Evolutionary conservation across 2,329 filamentous ascomycete species (phyloP).

Genomic region (Akanthomyces uredinophilus): DNA sequence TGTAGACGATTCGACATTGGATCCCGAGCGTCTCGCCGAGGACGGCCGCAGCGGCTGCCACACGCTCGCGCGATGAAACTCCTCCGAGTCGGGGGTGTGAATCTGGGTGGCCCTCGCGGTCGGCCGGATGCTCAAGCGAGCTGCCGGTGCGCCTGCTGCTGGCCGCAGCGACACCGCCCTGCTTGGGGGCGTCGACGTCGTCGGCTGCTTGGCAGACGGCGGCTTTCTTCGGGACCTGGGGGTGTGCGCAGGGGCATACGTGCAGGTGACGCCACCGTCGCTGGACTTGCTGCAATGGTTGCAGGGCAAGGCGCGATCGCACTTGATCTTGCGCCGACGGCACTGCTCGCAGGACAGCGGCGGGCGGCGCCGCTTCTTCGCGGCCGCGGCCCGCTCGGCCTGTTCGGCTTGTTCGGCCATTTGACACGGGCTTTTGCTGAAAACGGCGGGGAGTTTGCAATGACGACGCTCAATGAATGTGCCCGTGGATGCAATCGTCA

Average conservation of each 20-base stretch:
- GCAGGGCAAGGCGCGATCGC: constrained; percentile 55
- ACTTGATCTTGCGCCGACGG: constrained; percentile 54
- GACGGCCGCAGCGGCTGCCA: not conserved
- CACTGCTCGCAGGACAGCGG: constrained; percentile 52
- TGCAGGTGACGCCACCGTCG: constrained; percentile 43
- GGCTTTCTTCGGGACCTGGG: constrained; percentile 17
- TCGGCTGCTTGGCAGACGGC: not conserved
- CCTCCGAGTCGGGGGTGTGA: not conserved
- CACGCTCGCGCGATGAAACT: not conserved
- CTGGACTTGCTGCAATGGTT: constrained; percentile 51
- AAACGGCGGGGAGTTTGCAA: not conserved
- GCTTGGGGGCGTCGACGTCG: not conserved
- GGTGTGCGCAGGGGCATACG: constrained; percentile 40
- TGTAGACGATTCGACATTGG: too few relatives aligned
- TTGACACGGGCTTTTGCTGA: not conserved
- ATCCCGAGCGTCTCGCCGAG: not conserved
- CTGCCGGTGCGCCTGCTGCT: not conserved
- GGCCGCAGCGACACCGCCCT: not conserved
- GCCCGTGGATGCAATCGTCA: too few relatives aligned
- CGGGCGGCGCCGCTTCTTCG: constrained; percentile 36
- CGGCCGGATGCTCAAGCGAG: not conserved
- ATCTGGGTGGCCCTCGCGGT: not conserved
- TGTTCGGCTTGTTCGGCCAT: constrained; percentile 32
- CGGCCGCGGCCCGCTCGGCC: constrained; percentile 28
- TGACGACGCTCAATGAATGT: too few relatives aligned